These are phyloP conservation scores for Bacidia rubella DNA, from an alignment of 495 filamentous ascomycete species.

Conservation along the genomic window DNA sequence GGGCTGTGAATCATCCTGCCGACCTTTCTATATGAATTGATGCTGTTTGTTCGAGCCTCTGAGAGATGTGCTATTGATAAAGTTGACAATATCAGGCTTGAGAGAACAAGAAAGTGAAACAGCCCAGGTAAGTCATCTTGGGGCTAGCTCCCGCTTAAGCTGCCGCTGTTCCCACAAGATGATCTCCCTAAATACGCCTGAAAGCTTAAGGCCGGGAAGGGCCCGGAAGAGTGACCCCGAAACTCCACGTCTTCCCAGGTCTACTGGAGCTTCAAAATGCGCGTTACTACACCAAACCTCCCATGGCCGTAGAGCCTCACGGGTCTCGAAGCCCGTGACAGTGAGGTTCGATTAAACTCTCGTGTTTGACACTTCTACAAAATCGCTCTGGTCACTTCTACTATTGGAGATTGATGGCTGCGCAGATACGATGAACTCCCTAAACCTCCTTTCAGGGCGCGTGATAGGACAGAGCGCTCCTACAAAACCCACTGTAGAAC, in stretches of 20 bases:
- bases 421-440: constrained; percentile 74
- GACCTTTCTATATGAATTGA: too few relatives aligned
- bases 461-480: constrained; percentile 54
- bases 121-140: too few relatives aligned
- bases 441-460: constrained; percentile 85
- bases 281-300: background rate
- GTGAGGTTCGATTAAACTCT: background rate
- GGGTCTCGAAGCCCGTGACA: background rate
- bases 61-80: too few relatives aligned
- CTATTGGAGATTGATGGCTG: constrained; percentile 26
- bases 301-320: background rate
- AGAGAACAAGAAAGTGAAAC: too few relatives aligned
- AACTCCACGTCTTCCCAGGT: too few relatives aligned
- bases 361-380: background rate
- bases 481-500: constrained; percentile 20
- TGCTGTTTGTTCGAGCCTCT: too few relatives aligned
- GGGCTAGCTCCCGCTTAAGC: too few relatives aligned
- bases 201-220: background rate
- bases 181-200: too few relatives aligned
- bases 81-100: too few relatives aligned
- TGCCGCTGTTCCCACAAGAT: too few relatives aligned
- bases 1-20: background rate
- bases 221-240: background rate
- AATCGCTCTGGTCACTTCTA: background rate
- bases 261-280: too few relatives aligned